Percentiles rank a stretch among this genome's conserved stretches.
phyloP scores from a whole-genome alignment of 1,139 yeast species.

The Geotrichum bryndzae region DNA sequence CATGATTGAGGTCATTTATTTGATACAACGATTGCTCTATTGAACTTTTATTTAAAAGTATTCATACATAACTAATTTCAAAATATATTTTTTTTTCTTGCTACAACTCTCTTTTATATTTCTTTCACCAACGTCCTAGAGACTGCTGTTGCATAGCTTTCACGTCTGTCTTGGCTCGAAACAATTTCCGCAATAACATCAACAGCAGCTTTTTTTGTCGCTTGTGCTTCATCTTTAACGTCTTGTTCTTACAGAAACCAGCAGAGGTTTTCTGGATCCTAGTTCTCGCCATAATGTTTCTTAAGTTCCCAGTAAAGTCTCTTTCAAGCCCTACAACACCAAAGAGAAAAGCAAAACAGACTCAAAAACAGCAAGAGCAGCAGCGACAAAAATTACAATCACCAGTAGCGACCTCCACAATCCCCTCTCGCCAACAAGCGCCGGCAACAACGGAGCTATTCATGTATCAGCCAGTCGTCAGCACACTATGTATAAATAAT shows the following conservation, averaged over 20 bases:
- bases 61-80: too few species aligned
- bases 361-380: not conserved
- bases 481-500: not conserved
- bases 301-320: not conserved
- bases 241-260: not conserved
- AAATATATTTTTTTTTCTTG: too few species aligned
- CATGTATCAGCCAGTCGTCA: not conserved
- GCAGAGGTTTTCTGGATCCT: not conserved
- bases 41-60: too few species aligned
- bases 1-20: too few species aligned
- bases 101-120: too few species aligned
- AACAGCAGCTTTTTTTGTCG: not conserved
- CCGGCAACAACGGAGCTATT: not conserved
- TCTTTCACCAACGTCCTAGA: too few species aligned
- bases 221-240: not conserved
- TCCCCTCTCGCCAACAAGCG: not conserved
- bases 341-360: not conserved
- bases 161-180: too few species aligned
- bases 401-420: not conserved
- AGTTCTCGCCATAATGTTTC: not conserved
- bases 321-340: not conserved
- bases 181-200: not conserved
- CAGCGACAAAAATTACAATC: not conserved
- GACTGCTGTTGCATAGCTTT: too few species aligned
- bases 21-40: too few species aligned